These are phyloP conservation scores for Phytophthora fragariaefolia DNA, from an alignment of 352 stramenopile species.

Conservation along the genomic window DNA sequence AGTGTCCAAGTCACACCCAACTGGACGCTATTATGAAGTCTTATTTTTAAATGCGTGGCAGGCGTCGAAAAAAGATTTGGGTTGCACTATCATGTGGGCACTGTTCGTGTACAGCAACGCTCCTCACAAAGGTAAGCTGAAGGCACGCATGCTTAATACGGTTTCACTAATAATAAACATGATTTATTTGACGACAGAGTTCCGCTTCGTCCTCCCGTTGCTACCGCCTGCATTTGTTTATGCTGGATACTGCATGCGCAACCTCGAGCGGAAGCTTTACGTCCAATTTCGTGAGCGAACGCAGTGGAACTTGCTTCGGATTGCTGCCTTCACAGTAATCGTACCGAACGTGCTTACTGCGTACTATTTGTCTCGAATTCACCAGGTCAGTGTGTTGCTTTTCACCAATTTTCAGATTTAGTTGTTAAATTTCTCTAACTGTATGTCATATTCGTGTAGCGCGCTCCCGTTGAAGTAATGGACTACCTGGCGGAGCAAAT, in stretches of 20 bases:
- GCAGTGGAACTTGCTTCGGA: slow-evolving; percentile 61
- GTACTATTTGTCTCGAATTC: slow-evolving; percentile 74
- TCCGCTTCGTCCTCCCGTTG: slow-evolving; percentile 86
- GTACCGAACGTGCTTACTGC: slow-evolving; percentile 69
- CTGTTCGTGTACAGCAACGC: slow-evolving; percentile 83
- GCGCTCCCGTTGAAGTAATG: slow-evolving; percentile 81
- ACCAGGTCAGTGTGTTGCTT: slow-evolving; percentile 51
- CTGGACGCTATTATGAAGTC: not conserved
- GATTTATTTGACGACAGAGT: slow-evolving; percentile 47
- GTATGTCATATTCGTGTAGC: slow-evolving; percentile 35
- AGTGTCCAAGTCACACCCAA: not conserved
- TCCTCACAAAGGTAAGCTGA: slow-evolving; percentile 74
- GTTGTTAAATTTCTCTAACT: no score
- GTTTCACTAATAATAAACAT: not conserved
- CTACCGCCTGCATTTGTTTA: slow-evolving; percentile 79
- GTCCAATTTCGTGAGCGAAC: slow-evolving; percentile 58
- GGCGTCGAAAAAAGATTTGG: slow-evolving; percentile 70
- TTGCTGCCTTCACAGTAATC: slow-evolving; percentile 58
- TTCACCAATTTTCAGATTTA: no score
- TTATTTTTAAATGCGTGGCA: not conserved
- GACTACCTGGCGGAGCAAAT: slow-evolving; percentile 70
- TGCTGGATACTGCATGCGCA: slow-evolving; percentile 74
- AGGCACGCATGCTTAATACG: not conserved
- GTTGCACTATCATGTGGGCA: slow-evolving; percentile 66
- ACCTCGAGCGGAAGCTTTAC: slow-evolving; percentile 71